Conservation (phyloP, 768 basidiomycete genomes). For the Krasilnikovozyma curviuscula region DNA sequence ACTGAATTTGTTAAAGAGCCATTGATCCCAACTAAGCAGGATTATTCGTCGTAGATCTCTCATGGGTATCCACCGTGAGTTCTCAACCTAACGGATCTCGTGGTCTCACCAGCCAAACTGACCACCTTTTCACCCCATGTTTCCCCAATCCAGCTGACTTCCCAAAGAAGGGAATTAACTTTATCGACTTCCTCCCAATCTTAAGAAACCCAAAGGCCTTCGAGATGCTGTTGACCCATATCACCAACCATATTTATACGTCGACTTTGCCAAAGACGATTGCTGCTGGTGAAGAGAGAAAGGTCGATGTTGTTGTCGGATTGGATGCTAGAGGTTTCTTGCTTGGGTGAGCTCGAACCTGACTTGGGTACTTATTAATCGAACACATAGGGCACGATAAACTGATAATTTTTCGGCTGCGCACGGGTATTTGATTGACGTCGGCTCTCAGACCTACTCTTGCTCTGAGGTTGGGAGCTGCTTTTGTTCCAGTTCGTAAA, state of each 20-base stretch:
- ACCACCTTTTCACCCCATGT: no score
- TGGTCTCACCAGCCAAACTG: no score
- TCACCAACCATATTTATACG: conserved; percentile 67
- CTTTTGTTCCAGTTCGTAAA: conserved; percentile 92
- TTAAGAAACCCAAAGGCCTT: conserved; percentile 67
- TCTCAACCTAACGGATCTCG: no score
- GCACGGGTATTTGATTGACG: no score
- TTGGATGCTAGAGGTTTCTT: conserved; percentile 93
- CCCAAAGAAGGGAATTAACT: conserved; percentile 53
- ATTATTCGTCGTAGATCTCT: no score
- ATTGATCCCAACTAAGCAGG: no score
- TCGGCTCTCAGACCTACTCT: conserved; percentile 59
- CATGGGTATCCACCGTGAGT: no score
- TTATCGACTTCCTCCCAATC: conserved; percentile 75
- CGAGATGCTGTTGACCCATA: conserved; percentile 76
- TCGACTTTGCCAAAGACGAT: conserved; percentile 41
- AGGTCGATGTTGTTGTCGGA: conserved; percentile 81
- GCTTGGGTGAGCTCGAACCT: conserved; percentile 33
- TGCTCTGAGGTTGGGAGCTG: conserved; percentile 72
- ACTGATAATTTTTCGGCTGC: no score
- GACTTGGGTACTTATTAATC: no score
- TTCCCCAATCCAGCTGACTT: conserved; percentile 13
- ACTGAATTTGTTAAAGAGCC: no score
- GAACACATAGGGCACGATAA: no score
- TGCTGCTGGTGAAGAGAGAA: conserved; percentile 29